Evolutionary conservation across 148 eudicot species (phyloP), one percentile per base, ranked within the genome.

Genomic region (Pharnaceum exiguum): DNA sequence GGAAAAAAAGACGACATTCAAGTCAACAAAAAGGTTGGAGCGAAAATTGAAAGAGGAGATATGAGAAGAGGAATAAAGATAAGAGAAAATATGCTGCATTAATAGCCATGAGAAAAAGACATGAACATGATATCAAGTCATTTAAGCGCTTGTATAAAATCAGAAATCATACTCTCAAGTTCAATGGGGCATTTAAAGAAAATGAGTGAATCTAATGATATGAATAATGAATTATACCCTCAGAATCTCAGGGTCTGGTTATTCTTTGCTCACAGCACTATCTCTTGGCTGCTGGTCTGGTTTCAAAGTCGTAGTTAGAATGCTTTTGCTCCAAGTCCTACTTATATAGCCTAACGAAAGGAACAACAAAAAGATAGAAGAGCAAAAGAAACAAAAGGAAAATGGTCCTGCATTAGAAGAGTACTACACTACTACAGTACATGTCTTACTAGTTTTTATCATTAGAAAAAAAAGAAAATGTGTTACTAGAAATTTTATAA

Each of bases 401-500:
- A 61, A 69, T 61, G n/a, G n/a, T 54, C 35, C 62, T 69, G 73
- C 62, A 62, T 55, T n/a, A n/a, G n/a, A n/a, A n/a, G n/a, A n/a
- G n/a, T n/a, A n/a, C n/a, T n/a, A n/a, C n/a, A n/a, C n/a, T n/a
- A n/a, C n/a, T n/a, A n/a, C n/a, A n/a, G n/a, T n/a, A n/a, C n/a
- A n/a, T n/a, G n/a, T n/a, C n/a, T n/a, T n/a, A n/a, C n/a, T n/a
- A n/a, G n/a, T n/a, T n/a, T n/a, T n/a, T n/a, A n/a, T n/a, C n/a
- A n/a, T n/a, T n/a, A n/a, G n/a, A n/a, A n/a, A n/a, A n/a, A n/a
- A n/a, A n/a, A n/a, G n/a, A n/a, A n/a, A n/a, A n/a, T n/a, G n/a
- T n/a, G n/a, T n/a, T n/a, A n/a, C n/a, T n/a, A n/a, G n/a, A n/a
- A n/a, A n/a, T n/a, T n/a, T n/a, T n/a, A n/a, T n/a, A n/a, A n/a